These are phyloP conservation scores for Gonium pectorale DNA, from an alignment of 139 green algal genomes.

Conservation along the genomic window DNA sequence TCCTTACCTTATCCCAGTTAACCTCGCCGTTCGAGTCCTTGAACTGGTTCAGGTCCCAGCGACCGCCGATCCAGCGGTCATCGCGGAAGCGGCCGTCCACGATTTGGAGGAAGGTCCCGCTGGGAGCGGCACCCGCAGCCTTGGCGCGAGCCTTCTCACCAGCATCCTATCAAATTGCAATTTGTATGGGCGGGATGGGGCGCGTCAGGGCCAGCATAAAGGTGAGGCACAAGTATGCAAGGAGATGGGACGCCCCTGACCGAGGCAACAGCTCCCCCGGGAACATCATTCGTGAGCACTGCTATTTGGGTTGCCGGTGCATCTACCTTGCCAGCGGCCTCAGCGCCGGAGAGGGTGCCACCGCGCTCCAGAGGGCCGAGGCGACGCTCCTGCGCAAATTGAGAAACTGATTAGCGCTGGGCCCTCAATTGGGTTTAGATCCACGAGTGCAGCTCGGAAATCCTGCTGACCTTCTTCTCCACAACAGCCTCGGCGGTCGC, in stretches of 20 bases:
- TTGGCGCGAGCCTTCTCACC: conserved; percentile 45
- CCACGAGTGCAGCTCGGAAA: background rate
- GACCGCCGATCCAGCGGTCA: conserved; percentile 85
- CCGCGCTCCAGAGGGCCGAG: conserved; percentile 72
- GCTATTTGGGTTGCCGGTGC: too few species aligned
- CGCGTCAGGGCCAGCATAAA: too few species aligned
- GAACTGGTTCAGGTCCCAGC: conserved; percentile 82
- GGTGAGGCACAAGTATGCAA: too few species aligned
- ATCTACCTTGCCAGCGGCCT: conserved; percentile 77
- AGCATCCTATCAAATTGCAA: conserved; percentile 60
- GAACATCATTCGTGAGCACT: too few species aligned
- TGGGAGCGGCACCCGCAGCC: background rate
- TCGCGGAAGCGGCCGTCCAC: conserved; percentile 89
- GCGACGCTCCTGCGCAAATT: conserved; percentile 65
- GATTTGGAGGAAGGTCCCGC: conserved; percentile 59
- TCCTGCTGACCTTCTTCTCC: conserved; percentile 30
- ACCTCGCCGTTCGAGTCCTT: conserved; percentile 44
- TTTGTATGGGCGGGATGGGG: too few species aligned
- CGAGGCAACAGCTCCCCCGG: too few species aligned
- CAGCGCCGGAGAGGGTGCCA: conserved; percentile 77
- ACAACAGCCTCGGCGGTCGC: conserved; percentile 44
- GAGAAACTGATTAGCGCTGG: background rate
- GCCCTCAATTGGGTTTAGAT: background rate
- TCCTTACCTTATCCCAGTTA: conserved; percentile 60
- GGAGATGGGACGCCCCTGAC: too few species aligned